Percentiles rank a stretch among this genome's conserved stretches.
Evolutionary conservation across 768 basidiomycete genomes (phyloP).

Genomic region (Astraeus odoratus): DNA sequence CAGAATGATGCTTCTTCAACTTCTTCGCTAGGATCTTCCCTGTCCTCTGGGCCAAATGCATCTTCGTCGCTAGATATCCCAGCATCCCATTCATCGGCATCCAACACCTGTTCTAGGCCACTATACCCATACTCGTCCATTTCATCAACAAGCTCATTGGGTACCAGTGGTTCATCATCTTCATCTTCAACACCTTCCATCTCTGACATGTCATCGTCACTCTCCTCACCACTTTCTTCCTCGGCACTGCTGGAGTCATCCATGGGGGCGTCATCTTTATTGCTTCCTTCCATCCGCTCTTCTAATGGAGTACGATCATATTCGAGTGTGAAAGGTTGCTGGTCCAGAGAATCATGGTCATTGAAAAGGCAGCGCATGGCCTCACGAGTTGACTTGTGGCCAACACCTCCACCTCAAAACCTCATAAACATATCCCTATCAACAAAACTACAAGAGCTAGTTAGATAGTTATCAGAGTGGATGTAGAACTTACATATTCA

Average conservation of each 20-base stretch:
- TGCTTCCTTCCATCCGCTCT: neutral
- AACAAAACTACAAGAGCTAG: conserved; percentile 26
- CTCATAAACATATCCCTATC: conserved; percentile 37
- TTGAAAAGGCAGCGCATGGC: neutral
- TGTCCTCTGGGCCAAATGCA: neutral
- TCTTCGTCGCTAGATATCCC: neutral
- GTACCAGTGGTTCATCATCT: neutral
- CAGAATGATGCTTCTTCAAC: neutral
- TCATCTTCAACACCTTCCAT: neutral
- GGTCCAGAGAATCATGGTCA: neutral
- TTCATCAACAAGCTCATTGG: neutral
- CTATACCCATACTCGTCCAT: neutral
- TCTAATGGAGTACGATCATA: neutral
- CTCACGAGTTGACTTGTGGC: conserved; percentile 14
- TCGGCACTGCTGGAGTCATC: neutral
- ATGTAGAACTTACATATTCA: conserved; percentile 26
- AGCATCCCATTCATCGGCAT: neutral
- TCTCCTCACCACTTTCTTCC: neutral
- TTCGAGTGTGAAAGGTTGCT: neutral
- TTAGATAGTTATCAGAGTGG: neutral
- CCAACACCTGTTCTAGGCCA: neutral
- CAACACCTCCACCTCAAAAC: conserved; percentile 24
- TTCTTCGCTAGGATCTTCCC: neutral
- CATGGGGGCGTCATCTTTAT: neutral
- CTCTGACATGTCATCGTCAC: neutral